Conservation (phyloP, 371 early-diverging fungal genomes). For the Nematocida minor region DNA sequence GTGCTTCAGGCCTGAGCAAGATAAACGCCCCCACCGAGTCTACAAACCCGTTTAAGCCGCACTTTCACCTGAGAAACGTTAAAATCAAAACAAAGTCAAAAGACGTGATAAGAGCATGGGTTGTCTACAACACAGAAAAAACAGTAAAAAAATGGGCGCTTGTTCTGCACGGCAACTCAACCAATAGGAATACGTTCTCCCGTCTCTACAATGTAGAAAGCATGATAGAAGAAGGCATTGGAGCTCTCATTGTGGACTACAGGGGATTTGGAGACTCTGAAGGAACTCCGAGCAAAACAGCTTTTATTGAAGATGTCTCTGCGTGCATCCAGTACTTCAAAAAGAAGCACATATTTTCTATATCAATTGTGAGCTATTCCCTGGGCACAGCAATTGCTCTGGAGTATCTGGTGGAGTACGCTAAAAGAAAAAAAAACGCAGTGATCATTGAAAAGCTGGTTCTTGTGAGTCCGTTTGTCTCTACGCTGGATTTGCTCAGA, state of each 20-base stretch:
- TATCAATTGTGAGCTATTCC: constrained; percentile 55
- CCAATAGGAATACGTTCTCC: constrained; percentile 41
- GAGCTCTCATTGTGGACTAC: constrained; percentile 57
- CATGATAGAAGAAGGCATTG: constrained; percentile 16
- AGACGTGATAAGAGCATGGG: constrained; percentile 30
- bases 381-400: constrained; percentile 59
- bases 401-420: constrained; percentile 50
- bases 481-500: constrained; percentile 16
- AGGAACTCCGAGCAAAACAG: constrained; percentile 39
- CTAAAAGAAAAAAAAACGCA: background rate
- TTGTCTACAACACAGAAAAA: background rate
- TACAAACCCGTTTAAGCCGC: background rate
- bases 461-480: constrained; percentile 51
- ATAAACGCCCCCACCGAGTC: background rate
- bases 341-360: constrained; percentile 1
- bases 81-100: constrained; percentile 2
- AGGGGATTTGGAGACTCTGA: constrained; percentile 61
- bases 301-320: constrained; percentile 50
- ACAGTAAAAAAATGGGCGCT: background rate
- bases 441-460: constrained; percentile 26
- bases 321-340: constrained; percentile 49
- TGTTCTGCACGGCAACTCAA: constrained; percentile 42
- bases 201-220: constrained; percentile 22
- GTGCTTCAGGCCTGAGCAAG: constrained; percentile 16
- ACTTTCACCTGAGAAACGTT: constrained; percentile 1